Percentiles rank a stretch among this genome's conserved stretches.
phyloP scores from a whole-genome alignment of 768 basidiomycete genomes.

The Hemileccinum rubropunctum region DNA sequence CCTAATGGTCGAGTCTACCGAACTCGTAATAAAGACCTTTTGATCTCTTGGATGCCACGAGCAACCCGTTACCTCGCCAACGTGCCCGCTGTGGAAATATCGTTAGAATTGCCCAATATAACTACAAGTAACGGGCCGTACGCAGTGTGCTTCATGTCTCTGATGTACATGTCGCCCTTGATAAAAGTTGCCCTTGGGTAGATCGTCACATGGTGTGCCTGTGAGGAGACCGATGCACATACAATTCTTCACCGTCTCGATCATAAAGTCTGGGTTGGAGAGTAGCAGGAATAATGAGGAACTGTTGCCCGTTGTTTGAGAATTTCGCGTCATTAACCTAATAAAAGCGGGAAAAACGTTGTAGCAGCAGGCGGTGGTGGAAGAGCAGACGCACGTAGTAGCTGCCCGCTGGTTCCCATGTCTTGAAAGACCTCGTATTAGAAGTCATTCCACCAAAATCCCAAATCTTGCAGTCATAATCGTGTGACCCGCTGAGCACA shows the following conservation, averaged over 20 bases:
- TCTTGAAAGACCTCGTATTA: slow-evolving; percentile 90
- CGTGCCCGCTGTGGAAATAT: slow-evolving; percentile 71
- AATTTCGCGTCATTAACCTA: slow-evolving; percentile 92
- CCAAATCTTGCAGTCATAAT: slow-evolving; percentile 98
- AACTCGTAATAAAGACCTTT: slow-evolving; percentile 84
- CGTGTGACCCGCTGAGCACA: slow-evolving; percentile 87
- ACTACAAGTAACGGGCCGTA: slow-evolving; percentile 40
- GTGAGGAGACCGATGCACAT: slow-evolving; percentile 34
- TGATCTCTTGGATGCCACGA: slow-evolving; percentile 91
- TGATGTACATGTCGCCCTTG: slow-evolving; percentile 97
- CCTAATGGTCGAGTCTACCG: slow-evolving; percentile 96
- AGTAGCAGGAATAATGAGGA: slow-evolving; percentile 87
- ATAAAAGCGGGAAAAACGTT: background rate
- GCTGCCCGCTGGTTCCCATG: slow-evolving; percentile 91
- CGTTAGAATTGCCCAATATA: slow-evolving; percentile 6
- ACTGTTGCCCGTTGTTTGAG: slow-evolving; percentile 81
- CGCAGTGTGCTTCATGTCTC: slow-evolving; percentile 99
- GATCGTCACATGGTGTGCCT: slow-evolving; percentile 44
- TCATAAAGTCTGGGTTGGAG: slow-evolving; percentile 86
- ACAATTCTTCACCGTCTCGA: slow-evolving; percentile 92
- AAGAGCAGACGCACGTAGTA: slow-evolving; percentile 63
- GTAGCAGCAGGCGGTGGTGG: background rate
- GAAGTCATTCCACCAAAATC: slow-evolving; percentile 98
- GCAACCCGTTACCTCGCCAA: slow-evolving; percentile 85
- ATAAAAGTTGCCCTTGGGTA: slow-evolving; percentile 69